phyloP scores from a whole-genome alignment of 2,329 filamentous ascomycete genomes.

The Cladophialophora psammophila region DNA sequence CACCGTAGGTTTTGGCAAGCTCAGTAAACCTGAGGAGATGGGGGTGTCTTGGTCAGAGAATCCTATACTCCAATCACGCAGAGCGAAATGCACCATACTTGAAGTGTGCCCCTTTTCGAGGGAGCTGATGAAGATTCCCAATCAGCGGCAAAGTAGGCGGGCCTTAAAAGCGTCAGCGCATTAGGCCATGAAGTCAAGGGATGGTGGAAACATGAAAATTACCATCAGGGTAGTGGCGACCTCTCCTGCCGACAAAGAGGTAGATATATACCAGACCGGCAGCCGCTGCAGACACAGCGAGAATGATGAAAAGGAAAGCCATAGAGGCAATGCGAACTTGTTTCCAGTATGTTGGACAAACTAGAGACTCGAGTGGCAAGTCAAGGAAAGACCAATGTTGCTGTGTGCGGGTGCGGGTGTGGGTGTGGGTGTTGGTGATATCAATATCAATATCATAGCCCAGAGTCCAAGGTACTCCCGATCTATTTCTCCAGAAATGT shows the following conservation, averaged over 20 bases:
- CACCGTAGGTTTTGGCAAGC: conserved; percentile 50
- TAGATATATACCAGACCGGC: too few species aligned
- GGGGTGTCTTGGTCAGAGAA: conserved; percentile 50
- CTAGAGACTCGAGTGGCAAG: too few species aligned
- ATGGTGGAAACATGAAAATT: background rate
- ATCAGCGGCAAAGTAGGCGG: conserved; percentile 44
- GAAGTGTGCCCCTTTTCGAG: conserved; percentile 44
- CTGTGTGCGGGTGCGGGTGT: too few species aligned
- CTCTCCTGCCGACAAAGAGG: conserved; percentile 13
- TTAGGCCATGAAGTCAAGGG: background rate
- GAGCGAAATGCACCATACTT: conserved; percentile 41
- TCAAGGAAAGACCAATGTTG: too few species aligned
- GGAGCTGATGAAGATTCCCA: conserved; percentile 52
- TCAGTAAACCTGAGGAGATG: conserved; percentile 38
- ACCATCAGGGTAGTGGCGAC: conserved; percentile 24
- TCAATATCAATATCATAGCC: too few species aligned
- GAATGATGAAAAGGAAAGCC: too few species aligned
- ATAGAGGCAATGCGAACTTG: too few species aligned
- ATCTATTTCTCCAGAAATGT: too few species aligned
- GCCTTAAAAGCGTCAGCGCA: conserved; percentile 2
- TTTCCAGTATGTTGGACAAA: too few species aligned
- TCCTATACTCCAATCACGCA: conserved; percentile 41
- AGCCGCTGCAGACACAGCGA: too few species aligned
- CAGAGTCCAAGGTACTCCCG: too few species aligned
- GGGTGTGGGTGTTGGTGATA: too few species aligned